Percentiles rank a stretch among this genome's conserved stretches.
phyloP scores from a whole-genome alignment of 495 filamentous ascomycete genomes.

The Podospora fimiseda region DNA sequence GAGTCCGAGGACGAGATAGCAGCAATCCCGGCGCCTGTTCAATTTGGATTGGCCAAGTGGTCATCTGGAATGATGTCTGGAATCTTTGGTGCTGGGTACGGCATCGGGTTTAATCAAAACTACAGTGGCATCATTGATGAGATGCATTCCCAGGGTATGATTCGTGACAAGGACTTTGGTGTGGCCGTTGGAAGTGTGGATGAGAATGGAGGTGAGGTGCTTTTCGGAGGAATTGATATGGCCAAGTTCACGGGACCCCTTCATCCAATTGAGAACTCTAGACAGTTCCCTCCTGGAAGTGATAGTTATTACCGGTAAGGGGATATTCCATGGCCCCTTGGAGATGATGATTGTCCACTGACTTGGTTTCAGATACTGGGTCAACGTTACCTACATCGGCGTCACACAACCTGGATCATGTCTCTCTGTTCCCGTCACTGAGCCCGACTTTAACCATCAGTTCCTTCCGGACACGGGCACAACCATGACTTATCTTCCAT shows the following conservation, averaged over 20 bases:
- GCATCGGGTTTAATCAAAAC: constrained; percentile 55
- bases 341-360: too few relatives aligned
- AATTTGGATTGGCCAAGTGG: constrained; percentile 23
- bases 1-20: background rate
- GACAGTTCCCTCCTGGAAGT: background rate
- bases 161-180: constrained; percentile 66
- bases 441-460: constrained; percentile 33
- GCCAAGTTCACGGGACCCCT: constrained; percentile 70
- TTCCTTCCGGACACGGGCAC: constrained; percentile 81
- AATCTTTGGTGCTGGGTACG: constrained; percentile 58
- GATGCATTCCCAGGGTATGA: constrained; percentile 56
- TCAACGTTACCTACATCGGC: constrained; percentile 42
- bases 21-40: constrained; percentile 7
- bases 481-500: constrained; percentile 69
- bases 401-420: constrained; percentile 37
- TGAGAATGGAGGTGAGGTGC: constrained; percentile 48
- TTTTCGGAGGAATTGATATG: constrained; percentile 84
- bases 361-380: constrained; percentile 18
- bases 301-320: constrained; percentile 21
- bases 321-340: too few relatives aligned
- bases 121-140: constrained; percentile 66
- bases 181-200: constrained; percentile 45
- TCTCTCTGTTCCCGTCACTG: constrained; percentile 34
- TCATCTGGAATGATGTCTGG: constrained; percentile 38
- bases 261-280: constrained; percentile 29